Base-by-base conservation (phyloP, 768 basidiomycete species). In the Boletus rubroflammeus region DNA sequence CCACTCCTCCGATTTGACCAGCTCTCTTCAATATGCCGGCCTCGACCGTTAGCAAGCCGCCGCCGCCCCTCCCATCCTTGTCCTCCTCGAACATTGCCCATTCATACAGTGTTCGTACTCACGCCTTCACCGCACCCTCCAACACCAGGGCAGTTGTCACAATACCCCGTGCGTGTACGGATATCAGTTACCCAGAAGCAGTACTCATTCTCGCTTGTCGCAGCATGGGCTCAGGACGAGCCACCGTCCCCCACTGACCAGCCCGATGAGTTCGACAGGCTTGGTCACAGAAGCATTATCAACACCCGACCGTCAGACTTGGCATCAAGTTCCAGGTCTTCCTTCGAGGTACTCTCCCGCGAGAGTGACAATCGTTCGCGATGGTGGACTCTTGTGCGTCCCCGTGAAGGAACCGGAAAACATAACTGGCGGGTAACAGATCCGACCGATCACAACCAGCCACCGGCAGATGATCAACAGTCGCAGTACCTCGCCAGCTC, bases 211-310 rank as follows among this genome's bases (percentile, higher is more conserved):
- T 46, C 23, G 10, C 40, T 50, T 50, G 1, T 32, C 45, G 13
- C 50, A 93, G 90, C 90, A 46, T 93, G 90, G 90, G 90, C 90
- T 5, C 77, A 81, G 60, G 86, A 92, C 66, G 90, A 93, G 64
- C 88, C 88, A 5, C 87, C 88, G 5, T 90, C 88, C 0, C 87
- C 88, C 1, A 79, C 73, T 3, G 78, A 78, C 41, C 61, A 68
- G 31, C 65, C 65, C 40, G 78, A 82, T 45, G 76, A 75, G 29
- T 59, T 63, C 6, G 64, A 58, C 34, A 62, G 61, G 55, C 63
- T 66, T 69, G 59, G 58, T 45, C 60, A 66, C 21, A 61, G 65
- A 53, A 72, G 67, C 41, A 62, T 65, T 35, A 61, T 72, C 51
- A 75, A 78, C 32, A 65, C 75, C 36, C 77, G 76, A 14, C 75